Evolutionary conservation across 371 early-diverging fungal species (phyloP).

Genomic region (Funneliformis caledonium): DNA sequence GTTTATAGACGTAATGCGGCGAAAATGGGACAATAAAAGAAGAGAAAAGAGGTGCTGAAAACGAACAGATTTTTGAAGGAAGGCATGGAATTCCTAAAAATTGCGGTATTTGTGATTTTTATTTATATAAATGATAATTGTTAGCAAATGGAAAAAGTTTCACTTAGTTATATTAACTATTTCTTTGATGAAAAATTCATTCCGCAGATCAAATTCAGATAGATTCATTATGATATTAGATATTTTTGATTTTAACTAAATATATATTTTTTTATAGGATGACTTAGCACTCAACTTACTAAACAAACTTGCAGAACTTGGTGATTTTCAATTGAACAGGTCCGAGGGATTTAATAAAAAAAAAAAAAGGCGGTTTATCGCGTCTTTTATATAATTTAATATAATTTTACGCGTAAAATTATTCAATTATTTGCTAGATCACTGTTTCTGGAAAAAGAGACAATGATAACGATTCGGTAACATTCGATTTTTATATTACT

Average conservation of each 20-base stretch:
- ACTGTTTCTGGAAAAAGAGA: background rate
- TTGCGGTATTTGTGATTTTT: constrained; percentile 57
- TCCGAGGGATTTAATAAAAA: constrained; percentile 44
- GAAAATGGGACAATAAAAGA: constrained; percentile 79
- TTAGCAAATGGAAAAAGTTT: constrained; percentile 66
- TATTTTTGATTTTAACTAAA: background rate
- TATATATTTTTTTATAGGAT: constrained; percentile 47
- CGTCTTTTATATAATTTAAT: background rate
- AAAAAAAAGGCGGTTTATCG: background rate
- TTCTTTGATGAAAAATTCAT: constrained; percentile 81
- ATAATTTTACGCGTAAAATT: background rate
- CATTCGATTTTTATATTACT: background rate
- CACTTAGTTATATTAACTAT: constrained; percentile 76
- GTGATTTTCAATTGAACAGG: constrained; percentile 88
- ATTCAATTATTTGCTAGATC: constrained; percentile 4
- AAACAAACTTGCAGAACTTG: constrained; percentile 85
- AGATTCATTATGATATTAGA: constrained; percentile 18
- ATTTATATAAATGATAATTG: constrained; percentile 1
- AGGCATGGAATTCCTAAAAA: constrained; percentile 83
- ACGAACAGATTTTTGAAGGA: constrained; percentile 83
- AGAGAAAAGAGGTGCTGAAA: constrained; percentile 71
- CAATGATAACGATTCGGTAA: constrained; percentile 39
- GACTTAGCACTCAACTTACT: constrained; percentile 71
- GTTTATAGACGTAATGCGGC: constrained; percentile 88
- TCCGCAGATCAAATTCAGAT: constrained; percentile 60